Evolutionary conservation across 169 alveolate genomes (phyloP), one percentile per base, ranked within the genome.

Genomic region (Babesia bovis): DNA sequence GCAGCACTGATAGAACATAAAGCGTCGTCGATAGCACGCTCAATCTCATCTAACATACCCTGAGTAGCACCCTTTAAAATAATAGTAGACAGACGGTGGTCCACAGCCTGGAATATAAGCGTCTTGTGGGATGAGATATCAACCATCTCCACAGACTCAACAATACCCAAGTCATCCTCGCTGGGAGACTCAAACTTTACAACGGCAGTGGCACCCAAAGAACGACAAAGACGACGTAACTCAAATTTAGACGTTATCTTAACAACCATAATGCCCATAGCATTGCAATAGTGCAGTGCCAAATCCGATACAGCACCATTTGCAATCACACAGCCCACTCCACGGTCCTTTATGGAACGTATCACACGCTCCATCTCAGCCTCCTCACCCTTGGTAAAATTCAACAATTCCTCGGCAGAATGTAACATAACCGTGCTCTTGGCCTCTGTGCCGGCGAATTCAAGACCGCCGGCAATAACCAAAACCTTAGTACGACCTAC

Each of bases 401-500:
- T 91, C 65, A 91, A 47, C 53, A 93, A 84, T 50, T 98, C 99
- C 70, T 95, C 96, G 15, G 99, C 99, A 28, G 92, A 96, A 81
- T 95, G 95, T 42, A 98, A 82, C 38, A 97, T 92, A 26, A 98
- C 99, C 5, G 99, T 97, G 77, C 99, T 99, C 89, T 96, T 96
- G 19, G 99, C 97, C 74, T 98, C 99, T 17, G 98, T 96, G 32
- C 92, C 87, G 60, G 95, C 93, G 57, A 96, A 86, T 72, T 98
- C 99, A 25, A 98, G 88, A 49, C 99, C 99, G 73, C 98, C 94
- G 75, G 97, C 96, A 65, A 95, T 91, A 33, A 97, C 97, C 83
- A 97, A 95, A 38, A 97, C 98, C 73, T 94, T 96, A 70, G 98
- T 96, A 69, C 95, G 94, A 47, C 89, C 90, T 44, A 94, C 93